Base-by-base conservation (phyloP, 306 rosid species). In the Cicer chorassanicum region DNA sequence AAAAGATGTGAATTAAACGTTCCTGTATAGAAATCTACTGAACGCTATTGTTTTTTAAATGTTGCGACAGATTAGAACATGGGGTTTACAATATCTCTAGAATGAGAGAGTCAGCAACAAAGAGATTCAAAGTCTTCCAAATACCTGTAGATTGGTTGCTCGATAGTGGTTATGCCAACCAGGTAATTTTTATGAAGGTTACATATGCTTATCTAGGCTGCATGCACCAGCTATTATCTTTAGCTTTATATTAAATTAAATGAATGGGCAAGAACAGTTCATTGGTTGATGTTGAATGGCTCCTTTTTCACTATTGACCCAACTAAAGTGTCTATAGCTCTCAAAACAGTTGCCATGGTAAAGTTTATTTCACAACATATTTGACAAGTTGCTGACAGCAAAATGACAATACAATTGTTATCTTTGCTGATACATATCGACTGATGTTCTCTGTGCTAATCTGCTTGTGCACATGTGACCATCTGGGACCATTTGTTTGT, bases 131-230 rank as follows among this genome's bases (percentile, higher is more conserved):
- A 82, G 86, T 68, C 48, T 92, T 85, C 81, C 86, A 86, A 65
- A 95, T 95, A 81, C 98, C 99, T 11, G 87, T 92, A 18, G 89
- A 90, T 85, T 95, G 99, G 99, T 89, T 95, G 98, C 97, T 90
- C 44, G 99, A 92, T 68, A 69, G 70, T 39, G 99, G 97, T 68
- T 84, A 65, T 61, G 93, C 78, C 4, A 90, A 81, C 81, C 97
- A 95, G 99, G 99, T 95, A 87, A 78, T 40, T 67, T 78, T 16
- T 53, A 43, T 55, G 39, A 24, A 39, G n/a, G 48, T 54, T 65
- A 19, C 34, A 38, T 18, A 36, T 57, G 51, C 12, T 62, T 62
- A 15, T 60, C 16, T 2, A n/a, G 65, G 63, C 70, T 48, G 70
- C 45, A 77, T 16, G 29, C 70, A 50, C 19, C 21, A 14, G 4